Evolutionary conservation across 2,329 filamentous ascomycete genomes (phyloP), one percentile per base, ranked within the genome.

Genomic region (Kalaharituber pfeilii): DNA sequence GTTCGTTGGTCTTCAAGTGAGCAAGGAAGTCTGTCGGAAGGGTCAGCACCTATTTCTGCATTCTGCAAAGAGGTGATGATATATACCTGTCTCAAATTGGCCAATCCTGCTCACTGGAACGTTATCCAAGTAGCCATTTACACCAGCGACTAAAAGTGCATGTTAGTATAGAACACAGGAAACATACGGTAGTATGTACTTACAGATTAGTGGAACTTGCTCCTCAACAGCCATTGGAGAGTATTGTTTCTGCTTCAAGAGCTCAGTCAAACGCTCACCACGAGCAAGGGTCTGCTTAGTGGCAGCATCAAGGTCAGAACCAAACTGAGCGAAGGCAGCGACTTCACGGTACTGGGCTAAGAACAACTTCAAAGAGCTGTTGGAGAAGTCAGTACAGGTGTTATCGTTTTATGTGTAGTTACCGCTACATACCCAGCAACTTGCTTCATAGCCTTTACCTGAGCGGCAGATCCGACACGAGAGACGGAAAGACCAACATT

Each of bases 371-470:
- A 98, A 79, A 66, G 89, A 96, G 81, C 91, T 59, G 52, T 8
- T 36, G 47, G n/a, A 33, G 7, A 45, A 20, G 8, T 26, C 9
- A 9, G 9, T 33, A 7, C 9, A 24, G 22, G n/a, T 28, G 11
- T 24, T n/a, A n/a, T n/a, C n/a, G n/a, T n/a, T n/a, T n/a, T 15
- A 3, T 9, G 2, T 25, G 27, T 20, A 13, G n/a, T n/a, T n/a
- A n/a, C n/a, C n/a, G n/a, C n/a, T 36, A 22, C 33, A 26, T 59
- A 59, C 57, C 57, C 91, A 69, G 91, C 91, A 67, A 98, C 91
- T 80, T 98, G 91, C 82, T 98, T 98, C 91, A 98, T 98, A 76
- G 91, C 88, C 86, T 96, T 98, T 73, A 96, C 81, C 81, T 98
- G 91, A 71, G 91, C 91, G 72, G 91, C 86, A 69, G 91, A 98